Evolutionary conservation across 176 grass and related monocot genomes (phyloP).

Genomic region (Secale cereale): DNA sequence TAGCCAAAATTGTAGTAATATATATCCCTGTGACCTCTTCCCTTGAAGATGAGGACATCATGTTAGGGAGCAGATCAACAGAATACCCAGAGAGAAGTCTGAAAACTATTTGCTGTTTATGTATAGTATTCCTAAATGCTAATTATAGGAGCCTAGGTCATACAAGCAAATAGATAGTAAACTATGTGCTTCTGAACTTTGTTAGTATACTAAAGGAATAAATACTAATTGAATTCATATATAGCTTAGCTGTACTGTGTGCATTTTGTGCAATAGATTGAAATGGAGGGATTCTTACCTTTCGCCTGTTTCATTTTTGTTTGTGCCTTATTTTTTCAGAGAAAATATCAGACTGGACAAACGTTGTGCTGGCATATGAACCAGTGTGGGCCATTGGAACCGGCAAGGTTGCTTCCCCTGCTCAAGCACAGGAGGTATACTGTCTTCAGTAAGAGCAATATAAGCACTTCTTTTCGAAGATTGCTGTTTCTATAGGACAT

Average conservation of each 20-base stretch:
- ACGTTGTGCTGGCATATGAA: slow-evolving; percentile 85
- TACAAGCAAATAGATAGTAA: no score
- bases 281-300: background rate
- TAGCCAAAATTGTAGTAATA: no score
- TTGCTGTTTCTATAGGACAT: background rate
- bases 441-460: background rate
- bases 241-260: background rate
- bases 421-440: slow-evolving; percentile 80
- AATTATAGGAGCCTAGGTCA: no score
- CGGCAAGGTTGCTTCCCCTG: slow-evolving; percentile 79
- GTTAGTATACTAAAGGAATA: background rate
- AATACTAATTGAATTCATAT: background rate
- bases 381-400: slow-evolving; percentile 97
- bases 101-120: no score
- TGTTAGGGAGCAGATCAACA: no score
- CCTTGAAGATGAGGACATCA: no score
- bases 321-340: slow-evolving; percentile 39
- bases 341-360: slow-evolving; percentile 66
- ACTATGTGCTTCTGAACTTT: background rate
- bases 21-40: no score
- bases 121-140: no score
- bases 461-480: background rate
- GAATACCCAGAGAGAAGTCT: no score
- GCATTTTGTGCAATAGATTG: background rate
- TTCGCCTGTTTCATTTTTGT: background rate